Evolutionary conservation across 2,329 filamentous ascomycete genomes (phyloP).

Genomic region (Colletotrichum cereale): DNA sequence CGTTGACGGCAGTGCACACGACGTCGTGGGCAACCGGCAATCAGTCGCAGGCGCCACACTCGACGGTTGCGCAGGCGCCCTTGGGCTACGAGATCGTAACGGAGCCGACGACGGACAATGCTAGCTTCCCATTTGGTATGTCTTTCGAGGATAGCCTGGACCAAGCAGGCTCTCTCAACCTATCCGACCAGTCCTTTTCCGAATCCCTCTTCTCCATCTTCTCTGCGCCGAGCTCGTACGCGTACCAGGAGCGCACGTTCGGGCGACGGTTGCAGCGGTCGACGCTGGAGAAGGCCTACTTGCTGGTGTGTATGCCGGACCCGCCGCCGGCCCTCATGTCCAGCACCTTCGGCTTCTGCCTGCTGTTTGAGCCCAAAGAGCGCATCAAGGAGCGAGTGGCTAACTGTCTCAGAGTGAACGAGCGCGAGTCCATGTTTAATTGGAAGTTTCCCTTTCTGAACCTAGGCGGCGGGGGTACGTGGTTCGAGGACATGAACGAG

Average conservation of each 20-base stretch:
- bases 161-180: background rate
- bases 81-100: slow-evolving; percentile 62
- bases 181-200: slow-evolving; percentile 13
- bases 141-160: slow-evolving; percentile 41
- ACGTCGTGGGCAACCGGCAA: slow-evolving; percentile 3
- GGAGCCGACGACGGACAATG: slow-evolving; percentile 64
- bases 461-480: slow-evolving; percentile 77
- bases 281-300: slow-evolving; percentile 72
- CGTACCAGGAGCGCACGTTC: slow-evolving; percentile 75
- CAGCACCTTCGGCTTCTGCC: slow-evolving; percentile 77
- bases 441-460: slow-evolving; percentile 73
- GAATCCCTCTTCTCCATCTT: slow-evolving; percentile 52
- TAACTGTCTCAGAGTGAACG: slow-evolving; percentile 48
- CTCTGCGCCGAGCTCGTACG: slow-evolving; percentile 65
- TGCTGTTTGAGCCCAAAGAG: slow-evolving; percentile 68
- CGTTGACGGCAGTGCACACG: slow-evolving; percentile 28
- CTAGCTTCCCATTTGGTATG: slow-evolving; percentile 63
- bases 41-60: background rate
- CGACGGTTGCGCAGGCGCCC: slow-evolving; percentile 5
- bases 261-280: slow-evolving; percentile 77
- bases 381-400: slow-evolving; percentile 59
- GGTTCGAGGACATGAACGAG: slow-evolving; percentile 57
- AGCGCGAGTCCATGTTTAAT: slow-evolving; percentile 63
- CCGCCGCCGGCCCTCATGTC: slow-evolving; percentile 62
- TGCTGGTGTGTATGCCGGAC: slow-evolving; percentile 64